Evolutionary conservation across 495 filamentous ascomycete species (phyloP).

Genomic region (Penicillium subrubescens): DNA sequence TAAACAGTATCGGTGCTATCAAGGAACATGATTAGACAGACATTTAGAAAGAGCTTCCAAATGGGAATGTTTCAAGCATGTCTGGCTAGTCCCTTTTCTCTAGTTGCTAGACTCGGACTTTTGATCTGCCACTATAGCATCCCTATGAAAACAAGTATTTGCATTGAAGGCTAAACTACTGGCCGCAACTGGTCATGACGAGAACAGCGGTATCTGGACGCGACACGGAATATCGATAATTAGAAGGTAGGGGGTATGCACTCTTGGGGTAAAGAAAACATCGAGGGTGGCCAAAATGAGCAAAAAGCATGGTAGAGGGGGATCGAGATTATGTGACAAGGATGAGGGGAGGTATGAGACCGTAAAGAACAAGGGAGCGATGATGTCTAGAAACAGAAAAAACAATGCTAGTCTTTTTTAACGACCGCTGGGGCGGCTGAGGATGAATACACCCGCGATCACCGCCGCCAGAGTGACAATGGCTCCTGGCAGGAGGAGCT

Average conservation of each 20-base stretch:
- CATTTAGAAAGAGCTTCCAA: too few relatives aligned
- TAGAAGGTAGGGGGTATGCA: constrained; percentile 30
- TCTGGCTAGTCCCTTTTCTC: too few relatives aligned
- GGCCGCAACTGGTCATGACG: constrained; percentile 28
- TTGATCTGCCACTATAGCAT: background rate
- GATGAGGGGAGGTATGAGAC: constrained; percentile 19
- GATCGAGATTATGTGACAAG: constrained; percentile 17
- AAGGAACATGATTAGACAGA: too few relatives aligned
- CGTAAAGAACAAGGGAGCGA: constrained; percentile 14
- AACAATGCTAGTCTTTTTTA: constrained; percentile 36
- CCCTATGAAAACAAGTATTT: constrained; percentile 26
- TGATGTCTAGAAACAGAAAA: constrained; percentile 10
- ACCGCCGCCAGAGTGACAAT: constrained; percentile 94
- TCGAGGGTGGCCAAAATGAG: constrained; percentile 13
- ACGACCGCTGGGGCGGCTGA: constrained; percentile 73
- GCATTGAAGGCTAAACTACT: constrained; percentile 33
- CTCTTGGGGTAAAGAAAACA: constrained; percentile 12
- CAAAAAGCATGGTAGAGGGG: constrained; percentile 12
- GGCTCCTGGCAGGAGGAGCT: constrained; percentile 88
- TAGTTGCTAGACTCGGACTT: too few relatives aligned
- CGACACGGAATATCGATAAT: constrained; percentile 35
- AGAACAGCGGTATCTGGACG: constrained; percentile 37
- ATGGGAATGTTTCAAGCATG: too few relatives aligned
- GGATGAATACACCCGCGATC: constrained; percentile 90
- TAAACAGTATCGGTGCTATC: too few relatives aligned